These are phyloP conservation scores for Ganoderma meredithae DNA, from an alignment of 1,284 basidiomycete genomes.

Conservation along the genomic window DNA sequence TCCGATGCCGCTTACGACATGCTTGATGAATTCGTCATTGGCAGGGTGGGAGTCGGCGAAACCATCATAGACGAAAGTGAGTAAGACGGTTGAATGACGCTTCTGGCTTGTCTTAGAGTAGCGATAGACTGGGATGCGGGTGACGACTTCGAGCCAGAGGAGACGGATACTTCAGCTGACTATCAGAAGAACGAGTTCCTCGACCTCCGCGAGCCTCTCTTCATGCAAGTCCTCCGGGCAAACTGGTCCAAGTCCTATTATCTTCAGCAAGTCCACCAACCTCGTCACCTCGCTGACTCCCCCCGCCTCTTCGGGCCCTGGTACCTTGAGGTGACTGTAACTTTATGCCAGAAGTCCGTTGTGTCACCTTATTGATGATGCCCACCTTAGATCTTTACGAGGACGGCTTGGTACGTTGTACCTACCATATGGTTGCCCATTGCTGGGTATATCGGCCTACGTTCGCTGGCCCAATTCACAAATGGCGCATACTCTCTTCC, in stretches of 20 bases:
- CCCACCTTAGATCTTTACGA: slow-evolving; percentile 71
- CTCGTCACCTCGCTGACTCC: slow-evolving; percentile 88
- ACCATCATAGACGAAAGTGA: slow-evolving; percentile 80
- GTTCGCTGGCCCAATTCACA: slow-evolving; percentile 84
- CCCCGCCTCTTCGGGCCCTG: slow-evolving; percentile 88
- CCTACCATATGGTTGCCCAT: slow-evolving; percentile 95
- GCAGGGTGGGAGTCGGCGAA: slow-evolving; percentile 80
- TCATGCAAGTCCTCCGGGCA: slow-evolving; percentile 85
- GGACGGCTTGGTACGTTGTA: slow-evolving; percentile 95
- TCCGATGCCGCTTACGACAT: slow-evolving; percentile 93
- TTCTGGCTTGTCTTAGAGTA: slow-evolving; percentile 15
- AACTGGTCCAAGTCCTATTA: slow-evolving; percentile 97
- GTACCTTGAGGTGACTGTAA: slow-evolving; percentile 76
- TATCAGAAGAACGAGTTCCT: slow-evolving; percentile 92
- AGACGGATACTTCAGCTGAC: slow-evolving; percentile 83
- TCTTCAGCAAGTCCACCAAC: slow-evolving; percentile 95
- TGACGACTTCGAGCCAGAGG: slow-evolving; percentile 89
- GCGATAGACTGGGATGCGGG: slow-evolving; percentile 79
- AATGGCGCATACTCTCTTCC: slow-evolving; percentile 60
- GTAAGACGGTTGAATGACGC: slow-evolving; percentile 37
- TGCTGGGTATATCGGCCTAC: slow-evolving; percentile 79
- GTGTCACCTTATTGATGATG: not conserved
- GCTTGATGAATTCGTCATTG: slow-evolving; percentile 88
- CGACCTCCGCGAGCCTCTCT: slow-evolving; percentile 87
- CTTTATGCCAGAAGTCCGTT: slow-evolving; percentile 19